Percentiles rank a stretch among this genome's conserved stretches.
Conservation (phyloP, 2,329 filamentous ascomycete genomes). For the Pyrenophora seminiperda region DNA sequence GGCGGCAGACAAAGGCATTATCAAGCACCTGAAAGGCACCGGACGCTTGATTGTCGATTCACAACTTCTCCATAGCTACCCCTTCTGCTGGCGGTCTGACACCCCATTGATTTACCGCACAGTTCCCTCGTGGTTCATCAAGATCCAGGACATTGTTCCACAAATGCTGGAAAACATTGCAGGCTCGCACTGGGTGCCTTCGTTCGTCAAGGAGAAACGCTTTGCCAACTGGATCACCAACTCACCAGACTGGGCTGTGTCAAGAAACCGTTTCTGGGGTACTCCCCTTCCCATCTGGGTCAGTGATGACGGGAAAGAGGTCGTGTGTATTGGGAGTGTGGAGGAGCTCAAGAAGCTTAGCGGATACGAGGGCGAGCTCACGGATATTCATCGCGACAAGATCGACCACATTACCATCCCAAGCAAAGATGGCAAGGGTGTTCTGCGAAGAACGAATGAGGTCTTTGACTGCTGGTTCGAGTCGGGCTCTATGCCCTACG, state of each 20-base stretch:
- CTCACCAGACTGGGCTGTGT: slow-evolving; percentile 94
- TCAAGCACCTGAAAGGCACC: slow-evolving; percentile 80
- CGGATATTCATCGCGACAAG: slow-evolving; percentile 88
- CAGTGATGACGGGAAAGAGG: slow-evolving; percentile 84
- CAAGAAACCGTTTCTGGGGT: slow-evolving; percentile 92
- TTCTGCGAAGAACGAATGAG: slow-evolving; percentile 79
- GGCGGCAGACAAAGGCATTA: slow-evolving; percentile 88
- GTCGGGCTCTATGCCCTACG: slow-evolving; percentile 94
- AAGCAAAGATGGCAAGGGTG: slow-evolving; percentile 83
- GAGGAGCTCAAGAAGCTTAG: slow-evolving; percentile 83
- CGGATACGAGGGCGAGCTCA: slow-evolving; percentile 81
- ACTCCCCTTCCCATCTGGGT: slow-evolving; percentile 92
- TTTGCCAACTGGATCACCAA: slow-evolving; percentile 92
- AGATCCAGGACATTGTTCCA: slow-evolving; percentile 80
- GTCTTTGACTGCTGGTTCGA: slow-evolving; percentile 99
- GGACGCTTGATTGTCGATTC: slow-evolving; percentile 83
- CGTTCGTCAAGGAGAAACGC: slow-evolving; percentile 85
- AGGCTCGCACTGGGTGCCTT: slow-evolving; percentile 88
- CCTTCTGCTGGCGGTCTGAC: slow-evolving; percentile 93
- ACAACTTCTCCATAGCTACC: slow-evolving; percentile 88
- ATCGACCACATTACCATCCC: slow-evolving; percentile 95
- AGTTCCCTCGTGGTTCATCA: slow-evolving; percentile 94
- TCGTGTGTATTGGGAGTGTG: slow-evolving; percentile 83
- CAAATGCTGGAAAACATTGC: slow-evolving; percentile 91
- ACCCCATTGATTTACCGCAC: slow-evolving; percentile 91